Evolutionary conservation across 1,284 basidiomycete genomes (phyloP), one percentile per base, ranked within the genome.

Genomic region (Moesziomyces antarcticus): DNA sequence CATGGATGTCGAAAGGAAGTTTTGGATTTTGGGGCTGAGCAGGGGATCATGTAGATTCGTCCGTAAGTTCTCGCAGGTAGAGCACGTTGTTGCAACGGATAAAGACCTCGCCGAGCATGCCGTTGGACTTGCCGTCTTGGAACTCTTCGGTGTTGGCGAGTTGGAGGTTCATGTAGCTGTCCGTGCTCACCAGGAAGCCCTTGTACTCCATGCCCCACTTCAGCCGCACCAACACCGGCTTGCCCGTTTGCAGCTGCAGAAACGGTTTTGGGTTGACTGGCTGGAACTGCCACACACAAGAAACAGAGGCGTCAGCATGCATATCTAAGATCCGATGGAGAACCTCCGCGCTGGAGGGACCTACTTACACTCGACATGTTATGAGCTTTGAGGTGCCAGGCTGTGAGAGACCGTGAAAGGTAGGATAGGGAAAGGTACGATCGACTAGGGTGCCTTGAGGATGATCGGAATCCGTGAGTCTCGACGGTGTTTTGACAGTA

Each of bases 121-220:
- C 97, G 78, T 94, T 97, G 16, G 94, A 95, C 85, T 93, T 90
- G 52, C 95, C 96, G 80, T 97, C 93, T 85, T 97, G 94, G 81
- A 93, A 96, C 86, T 99, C 97, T 85, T 99, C 97, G 3, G 97
- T 95, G 85, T 99, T 98, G 46, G 95, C 95, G 55, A 99, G 89
- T 88, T 99, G 97, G 55, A 99, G 88, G 86, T 99, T 99, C 95
- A 99, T 98, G 87, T 97, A 99, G 30, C 93, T 93, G 86, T 99
- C 97, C 6, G 96, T 97, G 84, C 93, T 96, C 75, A 99, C 96
- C 68, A 99, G 89, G 87, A 96, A 99, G 50, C 97, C 96, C 87
- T 95, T 97, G 89, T 99, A 99, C 85, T 98, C 95, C 71, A 98
- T 88, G 70, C 97, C 97, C 97, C 97, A 99, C 87, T 99, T 99